Percentiles rank a stretch among this genome's conserved stretches.
phyloP scores from a whole-genome alignment of 768 basidiomycete genomes.

The Mycena venus region DNA sequence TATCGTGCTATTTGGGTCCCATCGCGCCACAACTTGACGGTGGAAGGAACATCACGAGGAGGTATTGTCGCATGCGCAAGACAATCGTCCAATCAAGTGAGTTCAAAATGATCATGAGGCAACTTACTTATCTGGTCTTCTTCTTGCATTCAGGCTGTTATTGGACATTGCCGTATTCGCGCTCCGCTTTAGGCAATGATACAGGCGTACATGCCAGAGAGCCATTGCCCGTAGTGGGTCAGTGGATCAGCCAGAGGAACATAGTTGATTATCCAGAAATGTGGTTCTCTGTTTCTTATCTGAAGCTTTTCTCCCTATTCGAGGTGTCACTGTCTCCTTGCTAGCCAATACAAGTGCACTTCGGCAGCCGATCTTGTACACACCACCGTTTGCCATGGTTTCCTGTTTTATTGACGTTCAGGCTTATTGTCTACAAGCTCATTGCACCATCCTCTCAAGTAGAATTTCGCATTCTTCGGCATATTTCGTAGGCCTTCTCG shows the following conservation, averaged over 20 bases:
- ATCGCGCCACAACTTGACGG: slow-evolving; percentile 5
- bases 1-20: slow-evolving; percentile 15
- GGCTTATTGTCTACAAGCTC: not conserved
- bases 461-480: not conserved
- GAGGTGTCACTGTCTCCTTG: not conserved
- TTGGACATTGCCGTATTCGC: no score
- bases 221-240: not conserved
- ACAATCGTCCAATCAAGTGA: slow-evolving; percentile 18
- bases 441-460: not conserved
- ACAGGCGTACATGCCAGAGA: not conserved
- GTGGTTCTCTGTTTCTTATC: not conserved
- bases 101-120: slow-evolving; percentile 12
- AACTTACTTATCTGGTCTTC: not conserved
- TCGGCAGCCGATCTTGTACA: not conserved
- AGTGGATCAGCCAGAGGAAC: not conserved
- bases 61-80: slow-evolving; percentile 5
- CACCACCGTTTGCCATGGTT: not conserved
- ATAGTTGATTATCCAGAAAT: not conserved
- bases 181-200: no score
- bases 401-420: not conserved
- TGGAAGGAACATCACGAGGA: slow-evolving; percentile 7
- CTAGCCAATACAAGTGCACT: not conserved
- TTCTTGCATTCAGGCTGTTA: slow-evolving; percentile 2
- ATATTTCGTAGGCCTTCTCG: not conserved
- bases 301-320: not conserved